A percentile compares a stretch with the other conserved stretches of the same genome.
These are phyloP conservation scores for Cutaneotrichosporon cyanovorans DNA, from an alignment of 1,284 basidiomycete species.

Conservation along the genomic window DNA sequence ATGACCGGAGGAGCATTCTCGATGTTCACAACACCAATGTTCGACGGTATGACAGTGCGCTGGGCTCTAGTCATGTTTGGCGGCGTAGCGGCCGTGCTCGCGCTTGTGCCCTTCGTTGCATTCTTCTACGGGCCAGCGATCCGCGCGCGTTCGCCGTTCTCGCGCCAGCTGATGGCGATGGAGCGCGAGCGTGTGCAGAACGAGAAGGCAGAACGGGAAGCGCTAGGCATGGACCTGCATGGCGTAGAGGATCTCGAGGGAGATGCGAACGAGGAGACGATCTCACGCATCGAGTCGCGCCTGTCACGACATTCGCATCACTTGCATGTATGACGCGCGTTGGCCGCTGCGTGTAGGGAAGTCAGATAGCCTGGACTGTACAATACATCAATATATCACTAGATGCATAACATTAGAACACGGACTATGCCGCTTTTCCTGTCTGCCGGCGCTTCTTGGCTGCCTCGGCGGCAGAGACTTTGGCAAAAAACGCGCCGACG, in stretches of 20 bases:
- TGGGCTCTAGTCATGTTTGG: constrained; percentile 15
- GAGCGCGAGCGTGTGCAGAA: constrained; percentile 28
- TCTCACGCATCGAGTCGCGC: background rate
- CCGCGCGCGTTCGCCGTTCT: constrained; percentile 30
- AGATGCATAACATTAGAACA: no score
- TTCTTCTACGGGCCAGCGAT: constrained; percentile 37
- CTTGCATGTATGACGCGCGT: no score
- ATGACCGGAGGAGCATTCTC: constrained; percentile 19
- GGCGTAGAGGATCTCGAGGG: constrained; percentile 14
- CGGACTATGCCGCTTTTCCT: constrained; percentile 36
- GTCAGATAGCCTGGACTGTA: no score
- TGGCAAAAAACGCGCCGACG: constrained; percentile 70
- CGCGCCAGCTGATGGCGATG: constrained; percentile 34
- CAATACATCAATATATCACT: no score
- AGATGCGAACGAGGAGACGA: constrained; percentile 10
- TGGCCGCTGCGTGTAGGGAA: no score
- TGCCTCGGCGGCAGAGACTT: constrained; percentile 67
- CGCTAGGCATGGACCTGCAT: constrained; percentile 4
- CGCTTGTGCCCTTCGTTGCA: constrained; percentile 36
- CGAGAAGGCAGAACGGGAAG: constrained; percentile 16
- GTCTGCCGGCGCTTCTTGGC: constrained; percentile 40
- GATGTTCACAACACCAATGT: constrained; percentile 17
- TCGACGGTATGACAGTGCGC: constrained; percentile 10
- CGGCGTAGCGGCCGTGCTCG: constrained; percentile 15
- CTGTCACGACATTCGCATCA: no score